A percentile compares a stretch with the other conserved stretches of the same genome.
Conservation (phyloP, 2,329 filamentous ascomycete species). For the Fusarium torulosum region DNA sequence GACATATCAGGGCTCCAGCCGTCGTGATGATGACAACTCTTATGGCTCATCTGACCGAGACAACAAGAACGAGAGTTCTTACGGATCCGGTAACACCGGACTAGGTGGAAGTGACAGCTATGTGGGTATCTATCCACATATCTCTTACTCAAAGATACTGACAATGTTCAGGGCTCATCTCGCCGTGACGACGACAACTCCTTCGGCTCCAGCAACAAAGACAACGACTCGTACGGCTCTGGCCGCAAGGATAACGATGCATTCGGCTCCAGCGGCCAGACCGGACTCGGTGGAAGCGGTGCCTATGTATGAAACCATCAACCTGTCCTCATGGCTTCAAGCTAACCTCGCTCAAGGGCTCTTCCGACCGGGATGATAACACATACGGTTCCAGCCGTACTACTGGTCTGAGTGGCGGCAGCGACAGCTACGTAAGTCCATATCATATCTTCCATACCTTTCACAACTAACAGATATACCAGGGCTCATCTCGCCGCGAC, state of each 20-base stretch:
- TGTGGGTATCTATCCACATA: background rate
- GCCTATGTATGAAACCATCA: constrained; percentile 1
- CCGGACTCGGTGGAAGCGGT: constrained; percentile 5
- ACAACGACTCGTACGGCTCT: constrained; percentile 14
- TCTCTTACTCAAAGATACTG: background rate
- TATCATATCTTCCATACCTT: too few species aligned
- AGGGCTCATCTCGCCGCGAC: constrained; percentile 30
- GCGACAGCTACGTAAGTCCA: constrained; percentile 20
- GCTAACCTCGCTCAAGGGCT: background rate
- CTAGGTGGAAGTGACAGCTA: constrained; percentile 17
- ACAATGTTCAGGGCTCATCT: constrained; percentile 20
- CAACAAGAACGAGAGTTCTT: constrained; percentile 16
- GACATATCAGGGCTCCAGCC: constrained; percentile 27
- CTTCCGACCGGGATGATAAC: constrained; percentile 1
- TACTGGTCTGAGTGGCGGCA: constrained; percentile 18
- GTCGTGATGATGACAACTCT: constrained; percentile 28
- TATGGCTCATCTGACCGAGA: constrained; percentile 14
- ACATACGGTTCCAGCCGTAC: constrained; percentile 11
- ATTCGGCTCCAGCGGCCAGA: constrained; percentile 22
- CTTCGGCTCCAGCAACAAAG: background rate
- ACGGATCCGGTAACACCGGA: constrained; percentile 18
- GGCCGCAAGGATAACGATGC: constrained; percentile 23
- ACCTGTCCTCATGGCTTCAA: background rate
- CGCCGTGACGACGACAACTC: constrained; percentile 13
- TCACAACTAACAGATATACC: background rate